A percentile compares a stretch with the other conserved stretches of the same genome.
Conservation (phyloP, 306 rosid species). For the Lablab purpureus region DNA sequence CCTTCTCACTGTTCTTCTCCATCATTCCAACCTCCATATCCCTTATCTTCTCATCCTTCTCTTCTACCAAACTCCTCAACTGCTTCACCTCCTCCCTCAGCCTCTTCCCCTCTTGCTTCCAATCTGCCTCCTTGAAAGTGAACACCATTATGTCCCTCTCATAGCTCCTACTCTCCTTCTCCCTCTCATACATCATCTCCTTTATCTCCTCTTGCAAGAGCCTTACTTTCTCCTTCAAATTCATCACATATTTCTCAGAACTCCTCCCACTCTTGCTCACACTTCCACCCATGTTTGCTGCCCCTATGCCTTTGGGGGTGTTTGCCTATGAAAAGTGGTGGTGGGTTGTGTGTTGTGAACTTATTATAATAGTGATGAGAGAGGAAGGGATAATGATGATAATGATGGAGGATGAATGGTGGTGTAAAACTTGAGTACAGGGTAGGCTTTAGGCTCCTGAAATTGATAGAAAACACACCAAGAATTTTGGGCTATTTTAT, state of each 20-base stretch:
- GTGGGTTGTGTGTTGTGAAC: conserved; percentile 3
- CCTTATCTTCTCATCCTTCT: conserved; percentile 66
- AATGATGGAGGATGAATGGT: conserved; percentile 38
- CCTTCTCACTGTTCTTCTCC: conserved; percentile 49
- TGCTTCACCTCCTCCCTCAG: conserved; percentile 75
- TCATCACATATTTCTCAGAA: conserved; percentile 48
- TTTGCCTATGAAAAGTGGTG: background rate
- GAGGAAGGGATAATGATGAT: conserved; percentile 38
- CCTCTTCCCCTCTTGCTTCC: conserved; percentile 88
- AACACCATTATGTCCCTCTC: conserved; percentile 81
- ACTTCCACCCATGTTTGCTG: conserved; percentile 64
- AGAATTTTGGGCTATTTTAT: conserved; percentile 43
- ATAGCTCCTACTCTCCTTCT: conserved; percentile 59
- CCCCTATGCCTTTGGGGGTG: background rate
- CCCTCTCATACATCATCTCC: conserved; percentile 70
- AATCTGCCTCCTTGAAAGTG: conserved; percentile 80
- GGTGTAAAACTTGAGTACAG: conserved; percentile 34
- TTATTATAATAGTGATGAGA: conserved; percentile 15
- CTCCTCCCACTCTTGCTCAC: conserved; percentile 54
- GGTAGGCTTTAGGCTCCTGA: conserved; percentile 46
- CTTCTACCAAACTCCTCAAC: conserved; percentile 66
- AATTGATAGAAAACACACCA: conserved; percentile 34
- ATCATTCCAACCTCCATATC: conserved; percentile 48
- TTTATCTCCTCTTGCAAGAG: conserved; percentile 66
- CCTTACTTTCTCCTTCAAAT: conserved; percentile 67